Percentiles rank a stretch among this genome's conserved stretches.
Conservation (phyloP, 108 stramenopile species). For the Skeletonema grethae region DNA sequence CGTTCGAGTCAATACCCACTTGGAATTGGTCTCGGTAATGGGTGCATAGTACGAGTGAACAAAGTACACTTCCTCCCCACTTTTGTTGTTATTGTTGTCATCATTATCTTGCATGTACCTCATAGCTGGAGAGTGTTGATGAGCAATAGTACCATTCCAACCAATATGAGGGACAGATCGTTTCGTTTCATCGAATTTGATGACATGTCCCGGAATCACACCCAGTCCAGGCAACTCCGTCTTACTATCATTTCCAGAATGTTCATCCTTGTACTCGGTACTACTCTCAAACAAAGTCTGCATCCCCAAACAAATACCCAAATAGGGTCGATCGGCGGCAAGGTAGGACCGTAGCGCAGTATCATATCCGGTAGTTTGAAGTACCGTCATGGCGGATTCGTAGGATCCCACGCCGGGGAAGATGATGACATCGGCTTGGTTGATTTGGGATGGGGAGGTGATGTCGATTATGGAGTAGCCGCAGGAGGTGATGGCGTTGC, state of each 20-base stretch:
- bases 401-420: constrained; percentile 95
- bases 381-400: constrained; percentile 79
- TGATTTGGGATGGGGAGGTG: constrained; percentile 81
- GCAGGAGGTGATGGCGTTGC: constrained; percentile 88
- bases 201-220: constrained; percentile 90
- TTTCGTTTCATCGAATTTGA: constrained; percentile 74
- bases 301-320: constrained; percentile 99
- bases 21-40: constrained; percentile 71
- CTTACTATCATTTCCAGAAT: constrained; percentile 13
- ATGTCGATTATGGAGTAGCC: constrained; percentile 89
- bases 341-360: constrained; percentile 86
- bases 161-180: constrained; percentile 96
- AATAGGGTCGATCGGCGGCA: constrained; percentile 80
- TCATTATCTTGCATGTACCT: constrained; percentile 56
- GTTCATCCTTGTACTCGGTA: constrained; percentile 72
- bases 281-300: constrained; percentile 95
- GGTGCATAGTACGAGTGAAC: constrained; percentile 96
- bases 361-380: constrained; percentile 75
- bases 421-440: constrained; percentile 83
- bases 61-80: constrained; percentile 80
- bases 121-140: constrained; percentile 76
- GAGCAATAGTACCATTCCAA: constrained; percentile 93
- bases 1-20: constrained; percentile 90
- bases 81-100: too few species aligned
- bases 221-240: constrained; percentile 72